Evolutionary conservation across 1,139 yeast genomes (phyloP).

Genomic region (Blastobotrys petasosporus): DNA sequence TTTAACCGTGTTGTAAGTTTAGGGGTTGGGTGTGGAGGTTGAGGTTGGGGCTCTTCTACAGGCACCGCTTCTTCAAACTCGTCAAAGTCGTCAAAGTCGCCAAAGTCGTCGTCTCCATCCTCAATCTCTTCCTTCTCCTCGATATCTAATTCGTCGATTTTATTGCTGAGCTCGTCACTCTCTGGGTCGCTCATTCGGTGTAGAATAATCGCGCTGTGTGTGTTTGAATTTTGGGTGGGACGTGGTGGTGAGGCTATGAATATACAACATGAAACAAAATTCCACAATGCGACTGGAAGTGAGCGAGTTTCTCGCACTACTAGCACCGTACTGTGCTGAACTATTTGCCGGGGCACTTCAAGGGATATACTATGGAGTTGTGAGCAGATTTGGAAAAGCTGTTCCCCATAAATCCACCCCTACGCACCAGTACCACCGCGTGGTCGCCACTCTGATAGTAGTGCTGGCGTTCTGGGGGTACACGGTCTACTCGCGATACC

Average conservation of each 20-base stretch:
- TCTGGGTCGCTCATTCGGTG: background rate
- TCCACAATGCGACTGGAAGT: no score
- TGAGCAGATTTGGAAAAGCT: background rate
- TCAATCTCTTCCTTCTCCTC: slow-evolving; percentile 3
- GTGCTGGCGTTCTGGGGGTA: slow-evolving; percentile 4
- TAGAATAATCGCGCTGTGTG: background rate
- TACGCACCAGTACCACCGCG: background rate
- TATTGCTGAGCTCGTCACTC: background rate
- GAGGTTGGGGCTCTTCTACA: slow-evolving; percentile 2
- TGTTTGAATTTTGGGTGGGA: no score
- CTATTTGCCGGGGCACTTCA: background rate
- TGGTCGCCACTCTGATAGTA: background rate
- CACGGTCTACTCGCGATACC: slow-evolving; percentile 2
- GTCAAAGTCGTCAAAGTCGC: slow-evolving; percentile 22
- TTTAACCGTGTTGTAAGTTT: slow-evolving; percentile 12
- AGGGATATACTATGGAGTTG: background rate
- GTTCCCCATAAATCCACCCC: background rate
- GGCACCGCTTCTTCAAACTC: slow-evolving; percentile 17
- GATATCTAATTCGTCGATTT: background rate
- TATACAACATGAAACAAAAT: no score
- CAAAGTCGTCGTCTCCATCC: slow-evolving; percentile 21
- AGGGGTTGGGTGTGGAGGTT: background rate
- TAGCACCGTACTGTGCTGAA: background rate
- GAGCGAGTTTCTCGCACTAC: no score
- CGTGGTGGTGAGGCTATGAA: no score